Evolutionary conservation across 1,284 basidiomycete species (phyloP), one percentile per base, ranked within the genome.

Genomic region (Ustilago curta): DNA sequence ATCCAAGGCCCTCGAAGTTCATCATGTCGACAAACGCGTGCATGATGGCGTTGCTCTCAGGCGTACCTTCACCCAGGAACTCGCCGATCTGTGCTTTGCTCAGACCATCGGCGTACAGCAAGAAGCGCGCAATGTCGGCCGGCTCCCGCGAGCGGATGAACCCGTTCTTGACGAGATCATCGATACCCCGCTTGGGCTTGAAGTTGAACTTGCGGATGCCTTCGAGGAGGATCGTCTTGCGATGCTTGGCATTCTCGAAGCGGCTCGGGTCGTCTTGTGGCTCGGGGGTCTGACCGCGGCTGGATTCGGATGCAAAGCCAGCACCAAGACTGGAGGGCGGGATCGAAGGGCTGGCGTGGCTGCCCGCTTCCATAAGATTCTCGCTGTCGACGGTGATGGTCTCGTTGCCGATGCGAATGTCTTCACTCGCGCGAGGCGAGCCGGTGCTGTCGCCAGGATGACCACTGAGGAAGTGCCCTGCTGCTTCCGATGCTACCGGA

Each of bases 191-290:
- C 56, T 83, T 83, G 12, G 97, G 95, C 86, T 98, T 99, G 87
- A 92, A 95, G 86, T 99, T 99, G 87, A 99, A 99, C 85, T 94
- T 94, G 86, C 92, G 94, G 85, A 99, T 93, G 31, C 96, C 97
- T 83, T 99, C 97, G 48, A 97, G 87, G 31, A 99, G 86, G 1
- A 92, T 94, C 37, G 93, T 99, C 88, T 99, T 99, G 87, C 94
- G 93, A 86, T 95, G 92, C 86, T 97, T 99, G 31, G 95, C 97
- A 76, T 89, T 95, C 87, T 99, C 97, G 79, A 99, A 98, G 83
- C 90, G 90, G 39, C 89, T 91, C 0, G 96, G 96, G 83, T 99
- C 97, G 83, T 99, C 97, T 55, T 86, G 63, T 14, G 55, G 62
- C 40, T 66, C 70, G 40, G 63, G 70, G 18, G 55, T 73, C 40